Evolutionary conservation across 805 yeast species (phyloP).

Genomic region (Crinitomyces ghanaensis): DNA sequence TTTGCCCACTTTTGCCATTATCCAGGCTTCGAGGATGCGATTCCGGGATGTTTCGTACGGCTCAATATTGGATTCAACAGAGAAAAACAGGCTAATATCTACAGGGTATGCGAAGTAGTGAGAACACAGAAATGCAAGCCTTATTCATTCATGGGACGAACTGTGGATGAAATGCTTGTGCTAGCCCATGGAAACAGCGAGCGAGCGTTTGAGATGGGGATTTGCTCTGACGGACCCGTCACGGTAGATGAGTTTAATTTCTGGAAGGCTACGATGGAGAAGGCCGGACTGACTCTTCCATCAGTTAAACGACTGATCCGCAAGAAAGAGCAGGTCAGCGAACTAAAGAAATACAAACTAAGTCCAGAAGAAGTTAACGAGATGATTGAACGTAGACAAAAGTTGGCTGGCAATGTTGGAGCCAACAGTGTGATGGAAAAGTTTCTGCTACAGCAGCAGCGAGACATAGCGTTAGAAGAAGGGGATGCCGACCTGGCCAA

Average conservation of each 20-base stretch:
- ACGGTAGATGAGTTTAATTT: constrained; percentile 60
- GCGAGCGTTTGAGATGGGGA: constrained; percentile 64
- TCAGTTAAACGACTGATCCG: constrained; percentile 50
- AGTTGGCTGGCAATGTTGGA: constrained; percentile 48
- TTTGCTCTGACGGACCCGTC: constrained; percentile 68
- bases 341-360: constrained; percentile 53
- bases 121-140: constrained; percentile 41
- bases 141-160: constrained; percentile 38
- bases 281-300: constrained; percentile 49
- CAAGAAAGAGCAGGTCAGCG: constrained; percentile 50
- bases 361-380: constrained; percentile 63
- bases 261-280: constrained; percentile 50
- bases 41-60: constrained; percentile 68
- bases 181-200: constrained; percentile 76
- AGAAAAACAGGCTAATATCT: constrained; percentile 49
- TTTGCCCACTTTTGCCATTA: constrained; percentile 68
- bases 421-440: constrained; percentile 69
- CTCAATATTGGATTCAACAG: constrained; percentile 68
- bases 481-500: constrained; percentile 24
- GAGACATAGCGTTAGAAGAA: constrained; percentile 56
- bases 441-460: constrained; percentile 57
- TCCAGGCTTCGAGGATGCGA: constrained; percentile 62
- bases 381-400: constrained; percentile 63
- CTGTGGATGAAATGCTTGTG: constrained; percentile 47
- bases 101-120: constrained; percentile 75